Evolutionary conservation across 2,329 filamentous ascomycete genomes (phyloP).

Genomic region (Beauveria rudraprayagi): DNA sequence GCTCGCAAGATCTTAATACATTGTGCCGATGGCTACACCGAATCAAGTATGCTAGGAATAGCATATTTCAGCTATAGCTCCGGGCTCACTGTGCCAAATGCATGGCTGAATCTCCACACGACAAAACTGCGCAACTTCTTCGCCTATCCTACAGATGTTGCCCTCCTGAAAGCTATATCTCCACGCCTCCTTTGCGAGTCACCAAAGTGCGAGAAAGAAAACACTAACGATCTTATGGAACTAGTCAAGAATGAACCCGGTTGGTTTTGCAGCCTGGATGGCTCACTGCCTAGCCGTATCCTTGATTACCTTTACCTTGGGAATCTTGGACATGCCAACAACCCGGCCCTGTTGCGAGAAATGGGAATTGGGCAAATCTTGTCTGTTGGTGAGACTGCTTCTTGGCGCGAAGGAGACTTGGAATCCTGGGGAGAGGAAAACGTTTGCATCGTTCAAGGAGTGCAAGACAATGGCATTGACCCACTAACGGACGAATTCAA

Average conservation of each 20-base stretch:
- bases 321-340: constrained; percentile 89
- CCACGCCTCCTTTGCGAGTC: constrained; percentile 66
- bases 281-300: constrained; percentile 82
- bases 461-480: constrained; percentile 97
- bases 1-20: constrained; percentile 76
- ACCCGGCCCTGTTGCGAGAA: constrained; percentile 69
- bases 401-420: constrained; percentile 66
- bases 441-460: constrained; percentile 69
- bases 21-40: constrained; percentile 92
- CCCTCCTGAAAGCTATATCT: constrained; percentile 69
- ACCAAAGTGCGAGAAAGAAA: constrained; percentile 43
- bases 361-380: constrained; percentile 82
- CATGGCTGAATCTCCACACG: constrained; percentile 80
- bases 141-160: constrained; percentile 85
- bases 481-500: constrained; percentile 79
- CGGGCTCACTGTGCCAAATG: constrained; percentile 68
- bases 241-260: constrained; percentile 54
- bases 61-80: constrained; percentile 93
- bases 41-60: constrained; percentile 79
- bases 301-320: constrained; percentile 94
- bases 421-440: constrained; percentile 71
- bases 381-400: constrained; percentile 82
- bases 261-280: constrained; percentile 81
- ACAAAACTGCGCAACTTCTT: constrained; percentile 87
- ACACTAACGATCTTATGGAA: constrained; percentile 43